phyloP scores from a whole-genome alignment of 768 basidiomycete genomes.

The Psilocybe cyanescens region DNA sequence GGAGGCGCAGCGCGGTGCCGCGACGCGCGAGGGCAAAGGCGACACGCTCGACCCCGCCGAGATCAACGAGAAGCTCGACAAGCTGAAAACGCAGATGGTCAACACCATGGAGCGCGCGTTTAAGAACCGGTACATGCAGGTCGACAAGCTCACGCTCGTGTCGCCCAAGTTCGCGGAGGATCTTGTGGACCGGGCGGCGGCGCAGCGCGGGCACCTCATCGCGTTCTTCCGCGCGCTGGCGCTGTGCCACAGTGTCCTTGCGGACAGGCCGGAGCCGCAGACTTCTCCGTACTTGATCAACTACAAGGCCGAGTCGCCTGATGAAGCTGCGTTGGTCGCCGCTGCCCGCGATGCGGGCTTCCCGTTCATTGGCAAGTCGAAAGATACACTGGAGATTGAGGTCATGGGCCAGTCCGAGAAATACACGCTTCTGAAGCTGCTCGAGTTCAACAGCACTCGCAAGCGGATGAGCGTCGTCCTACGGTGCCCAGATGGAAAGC shows the following conservation, averaged over 20 bases:
- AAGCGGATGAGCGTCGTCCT: conserved; percentile 96
- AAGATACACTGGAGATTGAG: conserved; percentile 83
- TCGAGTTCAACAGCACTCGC: conserved; percentile 94
- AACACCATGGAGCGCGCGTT: conserved; percentile 73
- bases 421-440: conserved; percentile 75
- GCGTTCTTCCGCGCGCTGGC: conserved; percentile 96
- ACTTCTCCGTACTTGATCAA: conserved; percentile 65
- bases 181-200: conserved; percentile 60
- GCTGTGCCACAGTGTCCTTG: conserved; percentile 88
- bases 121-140: conserved; percentile 86
- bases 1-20: conserved; percentile 93
- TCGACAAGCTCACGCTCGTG: conserved; percentile 84
- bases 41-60: conserved; percentile 72
- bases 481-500: conserved; percentile 79
- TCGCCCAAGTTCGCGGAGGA: conserved; percentile 85
- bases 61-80: conserved; percentile 64
- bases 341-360: conserved; percentile 94
- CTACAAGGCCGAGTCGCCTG: conserved; percentile 97
- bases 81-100: conserved; percentile 79
- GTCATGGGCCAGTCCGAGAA: conserved; percentile 88
- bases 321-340: conserved; percentile 92
- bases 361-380: conserved; percentile 79
- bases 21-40: conserved; percentile 75
- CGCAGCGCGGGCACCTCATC: conserved; percentile 69
- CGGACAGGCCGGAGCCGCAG: conserved; percentile 71